Percentiles rank a stretch among this genome's conserved stretches.
phyloP scores from a whole-genome alignment of 495 filamentous ascomycete genomes.

The Neurospora intermedia region DNA sequence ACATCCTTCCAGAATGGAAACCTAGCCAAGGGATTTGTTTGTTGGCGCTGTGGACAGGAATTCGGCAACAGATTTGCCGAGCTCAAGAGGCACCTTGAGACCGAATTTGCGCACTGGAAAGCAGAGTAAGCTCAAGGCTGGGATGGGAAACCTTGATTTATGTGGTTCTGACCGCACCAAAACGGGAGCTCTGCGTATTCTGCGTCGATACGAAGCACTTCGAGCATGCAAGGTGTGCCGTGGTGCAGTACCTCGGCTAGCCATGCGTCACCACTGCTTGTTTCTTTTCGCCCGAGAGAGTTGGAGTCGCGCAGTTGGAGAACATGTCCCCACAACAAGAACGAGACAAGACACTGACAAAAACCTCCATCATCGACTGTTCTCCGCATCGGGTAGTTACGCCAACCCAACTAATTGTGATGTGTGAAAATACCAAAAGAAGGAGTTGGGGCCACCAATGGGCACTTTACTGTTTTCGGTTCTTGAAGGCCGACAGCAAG shows the following conservation, averaged over 20 bases:
- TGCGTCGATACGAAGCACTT: background rate
- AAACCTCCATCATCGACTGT: background rate
- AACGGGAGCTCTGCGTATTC: background rate
- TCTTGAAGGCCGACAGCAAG: background rate
- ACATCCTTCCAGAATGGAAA: conserved; percentile 41
- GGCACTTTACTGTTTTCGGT: background rate
- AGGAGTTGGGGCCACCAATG: background rate
- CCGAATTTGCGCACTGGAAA: conserved; percentile 79
- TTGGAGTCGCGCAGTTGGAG: background rate
- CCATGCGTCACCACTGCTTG: background rate
- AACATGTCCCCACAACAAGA: background rate
- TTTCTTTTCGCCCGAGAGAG: background rate
- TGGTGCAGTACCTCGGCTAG: background rate
- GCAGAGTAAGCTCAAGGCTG: conserved; percentile 33
- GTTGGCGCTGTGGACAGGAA: conserved; percentile 73
- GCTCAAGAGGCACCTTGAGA: conserved; percentile 69
- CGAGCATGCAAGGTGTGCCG: background rate
- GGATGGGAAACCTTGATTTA: background rate
- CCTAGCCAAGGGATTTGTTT: conserved; percentile 52
- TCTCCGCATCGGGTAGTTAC: background rate
- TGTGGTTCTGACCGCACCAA: background rate
- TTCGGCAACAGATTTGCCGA: conserved; percentile 62
- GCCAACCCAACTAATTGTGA: background rate
- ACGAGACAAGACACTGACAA: background rate
- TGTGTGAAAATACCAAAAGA: background rate